phyloP scores from a whole-genome alignment of 208 protist genomes.

The Acanthamoeba royreba region DNA sequence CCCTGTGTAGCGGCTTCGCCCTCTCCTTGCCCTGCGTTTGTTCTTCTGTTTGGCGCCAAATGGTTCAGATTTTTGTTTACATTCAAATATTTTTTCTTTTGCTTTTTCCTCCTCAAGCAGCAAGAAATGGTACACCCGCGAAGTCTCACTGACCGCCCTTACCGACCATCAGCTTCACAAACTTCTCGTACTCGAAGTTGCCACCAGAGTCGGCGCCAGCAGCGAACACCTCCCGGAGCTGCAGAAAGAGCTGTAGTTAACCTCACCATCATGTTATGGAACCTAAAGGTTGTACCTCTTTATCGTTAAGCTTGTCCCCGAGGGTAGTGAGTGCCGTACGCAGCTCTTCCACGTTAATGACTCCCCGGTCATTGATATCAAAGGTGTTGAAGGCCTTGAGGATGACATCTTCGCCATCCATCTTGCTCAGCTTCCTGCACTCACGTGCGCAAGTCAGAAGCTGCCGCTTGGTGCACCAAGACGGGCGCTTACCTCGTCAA shows the following conservation, averaged over 20 bases:
- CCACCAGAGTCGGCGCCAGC: not conserved
- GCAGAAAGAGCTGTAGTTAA: too few species aligned
- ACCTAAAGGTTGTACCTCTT: slow-evolving; percentile 9
- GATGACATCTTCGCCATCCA: slow-evolving; percentile 32
- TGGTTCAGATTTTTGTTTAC: too few species aligned
- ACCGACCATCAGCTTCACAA: slow-evolving; percentile 14
- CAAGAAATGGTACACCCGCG: too few species aligned
- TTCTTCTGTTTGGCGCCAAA: too few species aligned
- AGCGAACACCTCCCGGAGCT: slow-evolving; percentile 33
- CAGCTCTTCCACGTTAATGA: not conserved
- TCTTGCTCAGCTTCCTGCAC: slow-evolving; percentile 26
- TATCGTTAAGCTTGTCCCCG: slow-evolving; percentile 20
- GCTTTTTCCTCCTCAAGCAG: too few species aligned
- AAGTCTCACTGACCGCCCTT: too few species aligned
- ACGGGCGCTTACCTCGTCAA: not conserved
- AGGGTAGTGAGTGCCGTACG: not conserved
- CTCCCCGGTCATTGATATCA: not conserved
- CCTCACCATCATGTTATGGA: too few species aligned
- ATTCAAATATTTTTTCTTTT: too few species aligned
- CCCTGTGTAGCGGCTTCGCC: too few species aligned
- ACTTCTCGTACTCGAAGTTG: slow-evolving; percentile 50
- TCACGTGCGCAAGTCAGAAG: too few species aligned
- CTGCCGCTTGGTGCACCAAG: too few species aligned
- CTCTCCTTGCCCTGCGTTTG: too few species aligned
- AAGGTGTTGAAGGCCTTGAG: slow-evolving; percentile 46